phyloP scores from a whole-genome alignment of 2,329 filamentous ascomycete species.

The Tolypocladium tropicale region DNA sequence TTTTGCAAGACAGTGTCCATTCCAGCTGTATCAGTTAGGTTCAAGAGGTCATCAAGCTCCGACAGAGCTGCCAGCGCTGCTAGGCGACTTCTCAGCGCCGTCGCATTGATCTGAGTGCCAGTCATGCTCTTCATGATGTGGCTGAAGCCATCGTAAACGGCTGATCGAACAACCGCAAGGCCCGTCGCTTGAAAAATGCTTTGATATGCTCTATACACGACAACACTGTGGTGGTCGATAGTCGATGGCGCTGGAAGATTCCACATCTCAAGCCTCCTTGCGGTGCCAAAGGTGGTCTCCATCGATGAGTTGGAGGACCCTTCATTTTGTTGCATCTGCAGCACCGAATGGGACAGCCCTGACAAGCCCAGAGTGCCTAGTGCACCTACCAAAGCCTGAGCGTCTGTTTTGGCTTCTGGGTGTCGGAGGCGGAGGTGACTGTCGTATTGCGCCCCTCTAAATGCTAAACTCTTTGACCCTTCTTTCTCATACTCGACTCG shows the following conservation, averaged over 20 bases:
- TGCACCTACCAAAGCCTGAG: constrained; percentile 62
- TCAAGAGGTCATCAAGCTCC: constrained; percentile 71
- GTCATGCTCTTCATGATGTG: constrained; percentile 49
- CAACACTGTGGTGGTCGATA: constrained; percentile 53
- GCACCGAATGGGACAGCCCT: constrained; percentile 72
- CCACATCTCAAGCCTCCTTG: constrained; percentile 81
- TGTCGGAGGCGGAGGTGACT: constrained; percentile 61
- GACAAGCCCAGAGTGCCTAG: constrained; percentile 74
- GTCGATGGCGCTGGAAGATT: constrained; percentile 66
- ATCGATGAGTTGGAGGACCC: constrained; percentile 48
- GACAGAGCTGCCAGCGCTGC: constrained; percentile 61
- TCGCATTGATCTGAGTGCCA: constrained; percentile 36
- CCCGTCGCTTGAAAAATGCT: constrained; percentile 59
- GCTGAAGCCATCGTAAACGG: constrained; percentile 54
- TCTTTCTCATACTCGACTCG: constrained; percentile 85
- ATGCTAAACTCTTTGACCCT: constrained; percentile 77
- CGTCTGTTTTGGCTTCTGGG: constrained; percentile 45
- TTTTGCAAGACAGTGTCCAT: constrained; percentile 50
- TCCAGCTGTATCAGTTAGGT: constrained; percentile 46
- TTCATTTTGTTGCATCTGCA: constrained; percentile 54
- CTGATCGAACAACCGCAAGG: constrained; percentile 38
- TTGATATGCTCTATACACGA: constrained; percentile 73
- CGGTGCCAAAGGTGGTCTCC: constrained; percentile 68
- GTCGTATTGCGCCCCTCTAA: constrained; percentile 85
- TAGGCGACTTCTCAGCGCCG: constrained; percentile 43